Evolutionary conservation across 1,284 basidiomycete genomes (phyloP), one percentile per base, ranked within the genome.

Genomic region (Ustilago crameri): DNA sequence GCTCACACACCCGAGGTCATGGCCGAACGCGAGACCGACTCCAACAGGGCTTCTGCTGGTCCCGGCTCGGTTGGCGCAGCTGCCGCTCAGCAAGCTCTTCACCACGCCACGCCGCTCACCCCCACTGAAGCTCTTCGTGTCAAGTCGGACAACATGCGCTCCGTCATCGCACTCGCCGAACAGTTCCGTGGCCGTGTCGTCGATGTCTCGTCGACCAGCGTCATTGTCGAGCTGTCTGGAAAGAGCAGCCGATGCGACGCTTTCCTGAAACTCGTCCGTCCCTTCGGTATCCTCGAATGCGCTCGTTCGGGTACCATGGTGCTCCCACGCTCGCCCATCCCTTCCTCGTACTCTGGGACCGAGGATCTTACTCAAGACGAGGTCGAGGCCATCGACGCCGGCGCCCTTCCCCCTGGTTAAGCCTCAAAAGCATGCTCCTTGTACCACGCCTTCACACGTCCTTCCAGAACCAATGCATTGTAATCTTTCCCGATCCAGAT

Each of bases 181-280:
- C 95, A 98, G 84, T 99, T 99, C 79, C 90, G 91, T 24, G 96
- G 92, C 9, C 90, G 90, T 75, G 90, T 98, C 61, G 95, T 98
- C 42, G 96, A 99, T 84, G 90, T 99, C 54, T 92, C 91, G 84
- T 92, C 95, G 83, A 90, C 95, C 80, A 91, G 90, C 80, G 90
- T 95, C 46, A 97, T 98, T 69, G 92, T 98, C 46, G 95, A 99
- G 86, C 86, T 98, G 84, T 91, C 91, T 22, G 96, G 91, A 49
- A 98, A 98, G 87, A 93, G 92, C 52, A 86, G 87, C 42, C 87
- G 95, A 41, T 92, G 98, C 50, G 92, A 98, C 81, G 93, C 93
- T 18, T 98, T 98, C 87, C 86, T 98, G 78, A 90, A 89, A 75
- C 86, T 99, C 45, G 86, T 98, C 74, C 90, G 94, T 83, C 95